Base-by-base conservation (phyloP, 495 filamentous ascomycete genomes). In the Jackrogersella multiformis region DNA sequence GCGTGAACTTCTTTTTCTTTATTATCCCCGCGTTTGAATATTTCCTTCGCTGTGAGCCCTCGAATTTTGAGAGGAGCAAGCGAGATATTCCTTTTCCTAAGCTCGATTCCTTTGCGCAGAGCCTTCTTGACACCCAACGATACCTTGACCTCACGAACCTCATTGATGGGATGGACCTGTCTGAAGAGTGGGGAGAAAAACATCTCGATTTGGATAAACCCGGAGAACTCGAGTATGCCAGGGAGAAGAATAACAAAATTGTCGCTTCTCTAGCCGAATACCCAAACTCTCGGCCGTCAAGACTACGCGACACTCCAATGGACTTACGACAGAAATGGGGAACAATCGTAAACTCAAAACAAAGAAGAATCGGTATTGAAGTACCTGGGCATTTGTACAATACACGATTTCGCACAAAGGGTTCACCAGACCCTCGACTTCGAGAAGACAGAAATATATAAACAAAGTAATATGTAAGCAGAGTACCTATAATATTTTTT, bases 91-190 rank as follows among this genome's bases (percentile, higher is more conserved):
- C 45, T 13, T 49, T 49, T 10, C 45, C 45, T 30, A 49, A 49
- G 26, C 45, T 49, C 2, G 45, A 49, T 1, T 30, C 13, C 45
- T 30, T 30, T 30, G 45, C 45, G 21, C 45, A 30, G 21, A 49
- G 45, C 12, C 45, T 49, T 49, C 45, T 49, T 28, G 45, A 49
- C 7, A 49, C 45, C n/a, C 45, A 49, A 9, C 45, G 45, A n/a
- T 30, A 49, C 15, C 24, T 49, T 15, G 45, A 49, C 23, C 45
- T 49, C 45, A 49, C 45, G 18, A 49, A 49, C 28, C 45, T 49
- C 24, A 30, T 49, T 12, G 45, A 49, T n/a, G 45, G 45, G 5
- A 49, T 49, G 45, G 45, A 49, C n/a, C 7, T 49, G 28, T 49
- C 45, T 2, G 45, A 49, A 30, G 45, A 49, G 15, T 49, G 45